A percentile compares a stretch with the other conserved stretches of the same genome.
Conservation (phyloP, 345 rosid genomes). For the Theobroma cacao region DNA sequence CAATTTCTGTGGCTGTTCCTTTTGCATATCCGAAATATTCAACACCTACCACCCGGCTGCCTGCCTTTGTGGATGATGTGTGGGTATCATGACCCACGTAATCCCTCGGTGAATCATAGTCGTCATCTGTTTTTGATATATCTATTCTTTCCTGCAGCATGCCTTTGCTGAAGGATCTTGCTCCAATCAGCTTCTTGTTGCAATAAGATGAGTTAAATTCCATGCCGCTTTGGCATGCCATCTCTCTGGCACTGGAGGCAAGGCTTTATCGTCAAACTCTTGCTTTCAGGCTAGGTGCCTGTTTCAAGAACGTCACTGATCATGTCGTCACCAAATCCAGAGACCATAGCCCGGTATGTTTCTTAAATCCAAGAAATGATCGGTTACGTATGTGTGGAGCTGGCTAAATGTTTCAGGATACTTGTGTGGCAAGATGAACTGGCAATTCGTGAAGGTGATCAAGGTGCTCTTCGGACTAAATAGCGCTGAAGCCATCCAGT, state of each 20-base stretch:
- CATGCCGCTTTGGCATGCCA: conserved; percentile 42
- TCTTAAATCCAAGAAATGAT: conserved; percentile 38
- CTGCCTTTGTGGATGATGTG: conserved; percentile 49
- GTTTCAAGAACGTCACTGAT: conserved; percentile 47
- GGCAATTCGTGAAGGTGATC: conserved; percentile 29
- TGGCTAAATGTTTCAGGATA: conserved; percentile 41
- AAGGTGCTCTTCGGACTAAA: conserved; percentile 35
- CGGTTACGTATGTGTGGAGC: conserved; percentile 39
- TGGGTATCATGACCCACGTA: conserved; percentile 49
- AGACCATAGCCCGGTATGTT: conserved; percentile 36
- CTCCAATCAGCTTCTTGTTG: conserved; percentile 48
- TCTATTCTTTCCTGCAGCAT: conserved; percentile 31
- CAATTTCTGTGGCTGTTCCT: conserved; percentile 38
- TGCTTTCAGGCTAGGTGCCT: conserved; percentile 51
- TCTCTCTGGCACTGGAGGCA: conserved; percentile 40
- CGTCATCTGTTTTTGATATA: conserved; percentile 34
- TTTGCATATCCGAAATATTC: conserved; percentile 51
- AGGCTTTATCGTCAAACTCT: conserved; percentile 38
- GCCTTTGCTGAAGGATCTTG: conserved; percentile 46
- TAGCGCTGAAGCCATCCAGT: conserved; percentile 44
- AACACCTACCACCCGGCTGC: conserved; percentile 23
- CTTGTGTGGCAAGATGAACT: conserved; percentile 38
- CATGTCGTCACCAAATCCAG: conserved; percentile 39
- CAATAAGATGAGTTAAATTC: conserved; percentile 44
- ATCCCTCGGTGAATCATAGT: conserved; percentile 55